A percentile compares a stretch with the other conserved stretches of the same genome.
Conservation (phyloP, 1,284 basidiomycete species). For the Marasmius fiardii region DNA sequence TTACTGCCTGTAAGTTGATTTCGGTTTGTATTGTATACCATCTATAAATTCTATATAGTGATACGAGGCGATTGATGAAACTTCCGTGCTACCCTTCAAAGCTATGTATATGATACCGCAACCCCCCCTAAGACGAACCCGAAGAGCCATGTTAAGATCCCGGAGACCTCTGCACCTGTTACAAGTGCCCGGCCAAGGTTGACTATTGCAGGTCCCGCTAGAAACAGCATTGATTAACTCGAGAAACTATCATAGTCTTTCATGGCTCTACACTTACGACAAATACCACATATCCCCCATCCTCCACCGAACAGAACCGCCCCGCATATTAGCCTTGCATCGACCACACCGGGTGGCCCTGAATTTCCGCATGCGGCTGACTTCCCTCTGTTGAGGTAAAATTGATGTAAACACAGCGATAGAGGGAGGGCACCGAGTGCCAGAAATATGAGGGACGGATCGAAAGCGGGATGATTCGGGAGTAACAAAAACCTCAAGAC, state of each 20-base stretch:
- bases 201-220: constrained; percentile 55
- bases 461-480: constrained; percentile 45
- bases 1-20: neutral
- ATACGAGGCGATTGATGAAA: too few relatives aligned
- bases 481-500: constrained; percentile 56
- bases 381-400: constrained; percentile 29
- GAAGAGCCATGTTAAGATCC: constrained; percentile 36
- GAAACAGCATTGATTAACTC: constrained; percentile 1
- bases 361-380: constrained; percentile 37
- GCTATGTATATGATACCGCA: constrained; percentile 16
- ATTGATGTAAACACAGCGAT: constrained; percentile 37
- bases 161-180: constrained; percentile 26
- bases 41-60: too few relatives aligned
- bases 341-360: constrained; percentile 33
- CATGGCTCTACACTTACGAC: constrained; percentile 42
- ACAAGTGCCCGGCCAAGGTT: constrained; percentile 49
- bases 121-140: constrained; percentile 42
- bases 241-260: constrained; percentile 3
- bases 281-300: constrained; percentile 65
- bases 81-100: too few relatives aligned
- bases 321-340: constrained; percentile 46
- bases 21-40: neutral
- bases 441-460: constrained; percentile 49
- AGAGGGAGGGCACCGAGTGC: constrained; percentile 46
- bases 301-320: constrained; percentile 62